A percentile compares a stretch with the other conserved stretches of the same genome.
Conservation (phyloP, 1,284 basidiomycete species). For the Ustilago trichophora region DNA sequence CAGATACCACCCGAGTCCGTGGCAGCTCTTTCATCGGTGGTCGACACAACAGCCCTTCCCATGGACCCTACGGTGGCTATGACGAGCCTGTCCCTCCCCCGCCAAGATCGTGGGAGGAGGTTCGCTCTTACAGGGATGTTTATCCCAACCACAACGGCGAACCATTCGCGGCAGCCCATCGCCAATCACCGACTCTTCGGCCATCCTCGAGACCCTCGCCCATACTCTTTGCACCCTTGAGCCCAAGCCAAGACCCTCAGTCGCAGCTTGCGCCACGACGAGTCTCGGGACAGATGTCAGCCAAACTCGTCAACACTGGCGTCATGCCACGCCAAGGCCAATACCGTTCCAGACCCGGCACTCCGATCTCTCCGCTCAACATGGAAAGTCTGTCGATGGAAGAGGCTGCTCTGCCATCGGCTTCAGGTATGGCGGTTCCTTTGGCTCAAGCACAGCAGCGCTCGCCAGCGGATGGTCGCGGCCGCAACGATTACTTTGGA, state of each 20-base stretch:
- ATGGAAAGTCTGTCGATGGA: slow-evolving; percentile 50
- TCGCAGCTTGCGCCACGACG: background rate
- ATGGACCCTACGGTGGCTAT: slow-evolving; percentile 6
- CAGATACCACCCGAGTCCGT: slow-evolving; percentile 13
- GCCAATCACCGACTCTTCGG: slow-evolving; percentile 15
- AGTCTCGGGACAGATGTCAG: slow-evolving; percentile 1
- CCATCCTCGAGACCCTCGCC: slow-evolving; percentile 32
- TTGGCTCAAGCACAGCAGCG: slow-evolving; percentile 12
- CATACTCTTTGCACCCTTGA: slow-evolving; percentile 44
- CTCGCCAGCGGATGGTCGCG: slow-evolving; percentile 23
- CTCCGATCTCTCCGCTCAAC: slow-evolving; percentile 49
- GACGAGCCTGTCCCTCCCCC: slow-evolving; percentile 25
- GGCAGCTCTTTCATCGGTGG: slow-evolving; percentile 19
- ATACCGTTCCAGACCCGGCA: slow-evolving; percentile 36
- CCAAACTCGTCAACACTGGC: slow-evolving; percentile 6
- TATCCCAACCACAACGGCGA: slow-evolving; percentile 10
- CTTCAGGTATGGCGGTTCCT: slow-evolving; percentile 34
- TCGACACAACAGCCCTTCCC: slow-evolving; percentile 19
- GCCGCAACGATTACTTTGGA: slow-evolving; percentile 36
- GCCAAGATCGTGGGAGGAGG: slow-evolving; percentile 33
- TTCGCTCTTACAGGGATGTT: slow-evolving; percentile 6
- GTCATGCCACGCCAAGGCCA: slow-evolving; percentile 10
- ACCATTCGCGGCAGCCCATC: background rate
- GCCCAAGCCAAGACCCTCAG: slow-evolving; percentile 26
- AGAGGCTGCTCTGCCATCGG: slow-evolving; percentile 24